Base-by-base conservation (phyloP, 768 basidiomycete genomes). In the Mycena albidolilacea region DNA sequence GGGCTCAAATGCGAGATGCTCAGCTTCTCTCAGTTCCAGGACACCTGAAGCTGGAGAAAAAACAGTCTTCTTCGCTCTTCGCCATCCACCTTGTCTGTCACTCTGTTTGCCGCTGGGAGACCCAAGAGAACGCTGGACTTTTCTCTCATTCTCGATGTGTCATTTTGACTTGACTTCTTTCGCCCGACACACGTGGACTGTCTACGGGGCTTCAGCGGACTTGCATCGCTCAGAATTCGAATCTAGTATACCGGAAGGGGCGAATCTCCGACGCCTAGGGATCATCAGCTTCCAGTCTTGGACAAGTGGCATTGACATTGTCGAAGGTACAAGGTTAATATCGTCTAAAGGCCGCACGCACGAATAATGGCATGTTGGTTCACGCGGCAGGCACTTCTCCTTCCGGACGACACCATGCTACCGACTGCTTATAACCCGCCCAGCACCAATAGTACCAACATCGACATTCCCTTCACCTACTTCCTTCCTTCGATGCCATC, bases 221-320 rank as follows among this genome's bases (percentile, higher is more conserved):
- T 48, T 57, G 69, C 69, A 46, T 38, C 60, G 41, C 54, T 58
- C 69, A 64, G 55, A 35, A 43, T 58, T 52, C 43, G n/a, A 64
- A 39, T 39, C 41, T 7, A 35, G 38, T 17, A 14, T 37, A 15
- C 44, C 69, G 48, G 61, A 21, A 17, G 38, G 1, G 55, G 19
- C 14, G 12, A n/a, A 6, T 21, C 39, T 55, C 69, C 37, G 60
- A 62, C 17, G 52, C 15, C n/a, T 39, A 15, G 54, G 44, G 30
- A 30, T 30, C 58, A 65, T 48, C 70, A 43, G 38, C 23, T 21
- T 64, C 69, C 35, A 37, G 63, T 15, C 61, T 69, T 54, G 55
- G 69, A 65, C 57, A 71, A 71, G 63, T 63, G 71, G 66, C 65
- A 72, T 63, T 65, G 50, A 60, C 54, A 12, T 67, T 55, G 71